Evolutionary conservation across 2,329 filamentous ascomycete genomes (phyloP), one percentile per base, ranked within the genome.

Genomic region (Microdochium nivale): DNA sequence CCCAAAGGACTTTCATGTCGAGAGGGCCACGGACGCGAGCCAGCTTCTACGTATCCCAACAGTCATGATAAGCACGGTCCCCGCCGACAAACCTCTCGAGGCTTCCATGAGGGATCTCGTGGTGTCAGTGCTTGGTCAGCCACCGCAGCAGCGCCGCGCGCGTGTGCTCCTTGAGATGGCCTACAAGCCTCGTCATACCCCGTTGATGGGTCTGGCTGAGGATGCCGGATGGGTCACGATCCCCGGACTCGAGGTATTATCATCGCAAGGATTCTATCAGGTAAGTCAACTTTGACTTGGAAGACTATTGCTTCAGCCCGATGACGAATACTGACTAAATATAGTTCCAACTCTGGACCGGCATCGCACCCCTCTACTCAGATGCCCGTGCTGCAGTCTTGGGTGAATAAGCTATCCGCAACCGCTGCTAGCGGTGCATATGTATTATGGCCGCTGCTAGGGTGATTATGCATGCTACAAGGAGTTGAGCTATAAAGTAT

Each of bases 161-260:
- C 78, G 80, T 21, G 80, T 94, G 13, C 70, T 97, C 54, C 71
- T 97, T 3, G 94, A 99, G 68, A 96, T 99, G 91, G 92, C 94
- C 2, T 99, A 99, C 69, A 95, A 92, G 69, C 94, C 94, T 21
- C 75, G 80, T 0, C 79, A 88, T 50, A 99, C 94, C 3, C 81
- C 86, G 8, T 70, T 96, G 58, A 96, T 97, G 84, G 79, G 87
- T 65, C 73, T 96, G 64, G 92, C 91, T 2, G 77, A 83, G 60
- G 80, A 86, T 58, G 80, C 80, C 13, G 85, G 86, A 2, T 99
- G 94, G 94, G 78, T 73, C 52, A 90, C 87, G 2, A 86, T 97
- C 55, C 85, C 90, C 8, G 94, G 94, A 0, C 70, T 96, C 37
- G 94, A 99, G 68, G 90, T 94, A 27, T 75, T 99, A 51, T 84